These are phyloP conservation scores for Stephanodiscus triporus DNA, from an alignment of 108 stramenopile species.

Conservation along the genomic window DNA sequence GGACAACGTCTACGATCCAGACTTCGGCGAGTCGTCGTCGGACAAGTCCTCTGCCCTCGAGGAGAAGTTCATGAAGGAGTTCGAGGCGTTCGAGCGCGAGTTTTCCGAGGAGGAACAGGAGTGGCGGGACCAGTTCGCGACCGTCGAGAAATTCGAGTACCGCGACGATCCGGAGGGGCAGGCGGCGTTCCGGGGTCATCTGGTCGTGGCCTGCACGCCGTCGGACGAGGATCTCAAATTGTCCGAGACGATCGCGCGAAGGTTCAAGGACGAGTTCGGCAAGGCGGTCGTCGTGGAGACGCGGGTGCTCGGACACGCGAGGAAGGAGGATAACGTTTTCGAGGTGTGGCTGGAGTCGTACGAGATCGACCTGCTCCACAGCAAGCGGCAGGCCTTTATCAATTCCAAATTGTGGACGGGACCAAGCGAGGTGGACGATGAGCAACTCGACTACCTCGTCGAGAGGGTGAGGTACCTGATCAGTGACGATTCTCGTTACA, in stretches of 20 bases:
- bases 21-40: slow-evolving; percentile 64
- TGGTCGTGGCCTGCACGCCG: slow-evolving; percentile 76
- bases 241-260: slow-evolving; percentile 76
- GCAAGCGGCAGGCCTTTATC: slow-evolving; percentile 62
- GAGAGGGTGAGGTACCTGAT: slow-evolving; percentile 67
- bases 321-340: slow-evolving; percentile 77
- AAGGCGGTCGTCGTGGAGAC: slow-evolving; percentile 84
- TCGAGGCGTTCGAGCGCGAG: slow-evolving; percentile 65
- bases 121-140: slow-evolving; percentile 53
- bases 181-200: slow-evolving; percentile 78
- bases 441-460: slow-evolving; percentile 72
- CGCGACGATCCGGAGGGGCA: slow-evolving; percentile 73
- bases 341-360: slow-evolving; percentile 89
- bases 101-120: slow-evolving; percentile 59
- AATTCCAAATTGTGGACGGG: slow-evolving; percentile 66
- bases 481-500: slow-evolving; percentile 77
- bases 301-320: slow-evolving; percentile 73
- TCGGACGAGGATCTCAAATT: slow-evolving; percentile 67
- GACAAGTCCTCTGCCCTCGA: slow-evolving; percentile 65
- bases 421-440: slow-evolving; percentile 72
- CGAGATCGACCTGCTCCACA: slow-evolving; percentile 83
- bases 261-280: slow-evolving; percentile 77
- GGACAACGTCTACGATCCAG: slow-evolving; percentile 77
- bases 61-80: slow-evolving; percentile 64
- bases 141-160: slow-evolving; percentile 55